phyloP scores from a whole-genome alignment of 2,329 filamentous ascomycete species.

The Ophiostoma angusticollis region DNA sequence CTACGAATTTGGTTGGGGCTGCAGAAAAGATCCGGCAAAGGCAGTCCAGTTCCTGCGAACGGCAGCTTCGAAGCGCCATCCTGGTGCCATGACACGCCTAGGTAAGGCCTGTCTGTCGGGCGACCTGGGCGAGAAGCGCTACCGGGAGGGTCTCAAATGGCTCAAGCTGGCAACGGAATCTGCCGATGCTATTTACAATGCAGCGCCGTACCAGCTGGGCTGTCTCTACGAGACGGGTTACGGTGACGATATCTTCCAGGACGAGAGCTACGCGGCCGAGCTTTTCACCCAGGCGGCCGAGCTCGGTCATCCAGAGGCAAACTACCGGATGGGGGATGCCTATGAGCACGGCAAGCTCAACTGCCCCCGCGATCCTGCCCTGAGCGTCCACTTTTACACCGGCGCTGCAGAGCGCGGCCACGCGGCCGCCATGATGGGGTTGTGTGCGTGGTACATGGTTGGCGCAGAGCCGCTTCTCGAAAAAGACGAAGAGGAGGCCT shows the following conservation, averaged over 20 bases:
- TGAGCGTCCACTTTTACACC: slow-evolving; percentile 97
- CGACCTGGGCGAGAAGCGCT: slow-evolving; percentile 76
- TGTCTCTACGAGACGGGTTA: slow-evolving; percentile 85
- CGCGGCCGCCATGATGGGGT: slow-evolving; percentile 86
- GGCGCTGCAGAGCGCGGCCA: slow-evolving; percentile 77
- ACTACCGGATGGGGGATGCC: slow-evolving; percentile 81
- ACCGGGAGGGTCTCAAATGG: slow-evolving; percentile 91
- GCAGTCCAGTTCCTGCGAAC: slow-evolving; percentile 87
- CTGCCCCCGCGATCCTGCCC: slow-evolving; percentile 79
- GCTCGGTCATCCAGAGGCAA: slow-evolving; percentile 75
- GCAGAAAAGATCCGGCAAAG: slow-evolving; percentile 76
- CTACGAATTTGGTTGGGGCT: slow-evolving; percentile 98
- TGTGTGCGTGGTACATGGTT: slow-evolving; percentile 98
- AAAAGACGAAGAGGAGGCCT: slow-evolving; percentile 91
- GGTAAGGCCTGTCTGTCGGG: slow-evolving; percentile 82
- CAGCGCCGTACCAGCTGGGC: slow-evolving; percentile 81
- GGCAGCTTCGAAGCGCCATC: slow-evolving; percentile 85
- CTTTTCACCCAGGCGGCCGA: slow-evolving; percentile 91
- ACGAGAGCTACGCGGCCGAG: slow-evolving; percentile 81
- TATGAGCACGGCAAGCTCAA: slow-evolving; percentile 85
- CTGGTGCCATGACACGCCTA: slow-evolving; percentile 84
- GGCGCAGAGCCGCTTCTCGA: slow-evolving; percentile 84
- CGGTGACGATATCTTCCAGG: slow-evolving; percentile 85
- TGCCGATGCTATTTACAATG: slow-evolving; percentile 83
- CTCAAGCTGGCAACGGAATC: slow-evolving; percentile 84